Conservation (phyloP, 148 eudicot species). For the Fallopia convolvulus region DNA sequence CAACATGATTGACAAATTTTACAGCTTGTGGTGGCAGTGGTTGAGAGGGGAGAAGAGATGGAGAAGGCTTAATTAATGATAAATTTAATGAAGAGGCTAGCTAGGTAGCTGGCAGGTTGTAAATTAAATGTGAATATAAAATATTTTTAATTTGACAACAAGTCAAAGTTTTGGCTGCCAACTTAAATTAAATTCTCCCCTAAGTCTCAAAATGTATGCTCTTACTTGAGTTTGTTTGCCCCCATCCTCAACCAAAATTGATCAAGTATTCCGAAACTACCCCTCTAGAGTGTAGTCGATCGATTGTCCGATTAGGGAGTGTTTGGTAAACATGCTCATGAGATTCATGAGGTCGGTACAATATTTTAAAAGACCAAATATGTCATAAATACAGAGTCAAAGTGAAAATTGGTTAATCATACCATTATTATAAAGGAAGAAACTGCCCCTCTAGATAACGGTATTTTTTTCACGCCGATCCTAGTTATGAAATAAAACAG, state of each 20-base stretch:
- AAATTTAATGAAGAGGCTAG: neutral
- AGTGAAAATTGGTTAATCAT: no score
- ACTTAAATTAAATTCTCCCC: neutral
- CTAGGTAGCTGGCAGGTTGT: neutral
- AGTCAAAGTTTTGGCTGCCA: conserved; percentile 10
- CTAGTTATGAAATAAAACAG: no score
- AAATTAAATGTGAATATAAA: neutral
- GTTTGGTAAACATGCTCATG: no score
- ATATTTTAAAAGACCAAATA: no score
- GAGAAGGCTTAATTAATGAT: neutral
- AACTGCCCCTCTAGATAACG: no score
- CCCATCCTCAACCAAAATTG: neutral
- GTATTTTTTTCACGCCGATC: no score
- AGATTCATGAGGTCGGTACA: no score
- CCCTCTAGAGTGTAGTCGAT: neutral
- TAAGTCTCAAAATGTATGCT: neutral
- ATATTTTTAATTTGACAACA: neutral
- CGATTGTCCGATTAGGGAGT: neutral
- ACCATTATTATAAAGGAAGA: no score
- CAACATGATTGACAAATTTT: neutral
- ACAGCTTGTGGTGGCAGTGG: neutral
- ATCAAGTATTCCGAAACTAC: neutral
- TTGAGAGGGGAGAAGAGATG: neutral
- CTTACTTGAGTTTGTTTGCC: neutral
- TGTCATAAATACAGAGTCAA: no score